A percentile compares a stretch with the other conserved stretches of the same genome.
phyloP scores from a whole-genome alignment of 2,329 filamentous ascomycete genomes.

The Rugonectria rugulosa region DNA sequence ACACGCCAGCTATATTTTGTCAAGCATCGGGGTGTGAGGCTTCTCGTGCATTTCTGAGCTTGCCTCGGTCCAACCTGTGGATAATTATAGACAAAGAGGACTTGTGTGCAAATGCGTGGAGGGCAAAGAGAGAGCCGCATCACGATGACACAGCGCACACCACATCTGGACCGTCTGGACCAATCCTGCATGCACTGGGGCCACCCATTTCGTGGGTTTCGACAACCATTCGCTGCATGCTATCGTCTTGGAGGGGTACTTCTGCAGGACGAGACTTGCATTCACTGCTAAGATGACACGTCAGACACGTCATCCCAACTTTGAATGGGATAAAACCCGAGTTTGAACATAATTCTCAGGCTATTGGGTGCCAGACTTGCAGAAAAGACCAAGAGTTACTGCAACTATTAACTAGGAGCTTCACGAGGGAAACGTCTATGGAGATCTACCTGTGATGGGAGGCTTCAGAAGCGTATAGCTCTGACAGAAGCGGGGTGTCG shows the following conservation, averaged over 20 bases:
- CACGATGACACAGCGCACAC: constrained; percentile 8
- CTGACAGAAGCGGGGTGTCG: not conserved
- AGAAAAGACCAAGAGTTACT: not conserved
- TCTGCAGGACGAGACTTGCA: constrained; percentile 8
- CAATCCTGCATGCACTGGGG: constrained; percentile 6
- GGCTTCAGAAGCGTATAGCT: not conserved
- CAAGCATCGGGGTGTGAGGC: not conserved
- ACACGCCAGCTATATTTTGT: constrained; percentile 6
- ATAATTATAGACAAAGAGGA: constrained; percentile 19
- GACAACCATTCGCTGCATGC: constrained; percentile 9
- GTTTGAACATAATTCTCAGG: not conserved
- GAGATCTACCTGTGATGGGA: not conserved
- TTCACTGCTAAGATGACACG: constrained; percentile 25
- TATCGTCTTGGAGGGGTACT: constrained; percentile 10
- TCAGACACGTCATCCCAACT: constrained; percentile 28
- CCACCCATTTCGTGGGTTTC: constrained; percentile 14
- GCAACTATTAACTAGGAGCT: not conserved
- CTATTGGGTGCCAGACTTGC: not conserved
- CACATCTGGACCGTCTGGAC: too few relatives aligned
- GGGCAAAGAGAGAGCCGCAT: constrained; percentile 5
- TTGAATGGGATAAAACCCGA: not conserved
- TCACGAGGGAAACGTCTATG: not conserved
- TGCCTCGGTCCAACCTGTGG: not conserved
- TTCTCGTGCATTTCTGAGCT: not conserved
- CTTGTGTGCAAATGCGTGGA: too few relatives aligned